Evolutionary conservation across 306 rosid genomes (phyloP).

Genomic region (Lathyrus aphaca): DNA sequence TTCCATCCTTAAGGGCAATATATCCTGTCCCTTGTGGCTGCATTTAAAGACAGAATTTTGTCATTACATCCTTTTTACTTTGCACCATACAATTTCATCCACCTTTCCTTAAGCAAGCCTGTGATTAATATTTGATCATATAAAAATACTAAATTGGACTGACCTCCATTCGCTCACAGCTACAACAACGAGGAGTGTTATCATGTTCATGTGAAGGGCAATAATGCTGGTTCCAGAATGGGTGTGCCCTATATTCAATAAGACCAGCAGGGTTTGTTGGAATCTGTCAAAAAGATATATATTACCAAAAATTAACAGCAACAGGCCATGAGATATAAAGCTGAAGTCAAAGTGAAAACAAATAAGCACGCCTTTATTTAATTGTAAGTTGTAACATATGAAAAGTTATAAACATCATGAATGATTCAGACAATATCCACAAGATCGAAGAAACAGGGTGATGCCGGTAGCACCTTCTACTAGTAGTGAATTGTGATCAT

Average conservation of each 20-base stretch:
- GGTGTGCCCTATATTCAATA: slow-evolving; percentile 99
- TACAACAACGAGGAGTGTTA: slow-evolving; percentile 90
- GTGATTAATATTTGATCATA: slow-evolving; percentile 26
- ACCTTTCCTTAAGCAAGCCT: slow-evolving; percentile 26
- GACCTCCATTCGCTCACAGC: slow-evolving; percentile 99
- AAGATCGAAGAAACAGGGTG: no score
- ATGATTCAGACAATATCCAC: neutral
- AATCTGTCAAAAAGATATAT: slow-evolving; percentile 82
- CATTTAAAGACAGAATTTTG: slow-evolving; percentile 37
- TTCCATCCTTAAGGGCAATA: slow-evolving; percentile 78
- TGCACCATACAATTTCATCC: slow-evolving; percentile 28
- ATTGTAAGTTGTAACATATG: slow-evolving; percentile 3
- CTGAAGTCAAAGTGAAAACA: slow-evolving; percentile 28
- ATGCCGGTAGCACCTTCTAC: no score
- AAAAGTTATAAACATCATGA: slow-evolving; percentile 32
- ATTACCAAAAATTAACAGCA: slow-evolving; percentile 60
- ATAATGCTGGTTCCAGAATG: slow-evolving; percentile 96
- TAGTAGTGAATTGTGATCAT: no score
- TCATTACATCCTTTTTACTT: slow-evolving; percentile 24
- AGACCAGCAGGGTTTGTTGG: slow-evolving; percentile 99
- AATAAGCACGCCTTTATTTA: slow-evolving; percentile 19
- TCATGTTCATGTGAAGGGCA: slow-evolving; percentile 97
- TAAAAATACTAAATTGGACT: slow-evolving; percentile 41
- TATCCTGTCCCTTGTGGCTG: slow-evolving; percentile 80
- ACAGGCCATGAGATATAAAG: slow-evolving; percentile 49